Evolutionary conservation across 2,329 filamentous ascomycete genomes (phyloP).

Genomic region (Xenosphaeropsis pyriputrescens): DNA sequence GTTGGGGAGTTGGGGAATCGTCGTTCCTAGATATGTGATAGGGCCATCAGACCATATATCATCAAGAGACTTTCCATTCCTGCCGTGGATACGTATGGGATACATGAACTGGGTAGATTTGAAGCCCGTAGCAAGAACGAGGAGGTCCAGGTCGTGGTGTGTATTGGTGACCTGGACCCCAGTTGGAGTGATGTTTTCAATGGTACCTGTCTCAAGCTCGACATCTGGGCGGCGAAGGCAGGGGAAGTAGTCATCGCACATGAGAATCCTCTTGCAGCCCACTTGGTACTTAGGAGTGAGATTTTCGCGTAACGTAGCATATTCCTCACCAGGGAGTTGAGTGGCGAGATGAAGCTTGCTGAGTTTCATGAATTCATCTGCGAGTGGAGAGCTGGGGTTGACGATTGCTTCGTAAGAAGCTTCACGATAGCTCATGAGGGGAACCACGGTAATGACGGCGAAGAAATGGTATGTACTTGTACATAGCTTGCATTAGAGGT

Average conservation of each 20-base stretch:
- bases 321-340: slow-evolving; percentile 35
- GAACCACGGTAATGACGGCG: slow-evolving; percentile 38
- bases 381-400: slow-evolving; percentile 14
- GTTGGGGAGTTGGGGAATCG: slow-evolving; percentile 35
- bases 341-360: slow-evolving; percentile 31
- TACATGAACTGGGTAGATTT: slow-evolving; percentile 45
- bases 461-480: slow-evolving; percentile 34
- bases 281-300: slow-evolving; percentile 49
- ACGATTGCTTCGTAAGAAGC: slow-evolving; percentile 37
- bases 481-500: slow-evolving; percentile 10
- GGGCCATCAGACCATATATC: slow-evolving; percentile 40
- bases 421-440: slow-evolving; percentile 44
- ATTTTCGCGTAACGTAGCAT: slow-evolving; percentile 38
- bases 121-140: slow-evolving; percentile 56
- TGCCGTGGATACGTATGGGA: slow-evolving; percentile 35
- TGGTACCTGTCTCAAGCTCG: slow-evolving; percentile 40
- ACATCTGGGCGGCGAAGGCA: slow-evolving; percentile 46
- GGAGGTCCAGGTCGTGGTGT: slow-evolving; percentile 38
- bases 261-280: slow-evolving; percentile 49
- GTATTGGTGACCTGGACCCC: slow-evolving; percentile 43
- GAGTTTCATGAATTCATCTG: slow-evolving; percentile 10
- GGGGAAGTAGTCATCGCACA: slow-evolving; percentile 54
- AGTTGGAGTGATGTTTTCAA: slow-evolving; percentile 39
- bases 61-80: slow-evolving; percentile 23
- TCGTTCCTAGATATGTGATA: slow-evolving; percentile 32